A percentile compares a stretch with the other conserved stretches of the same genome.
phyloP scores from a whole-genome alignment of 148 eudicot species.

The Fallopia convolvulus region DNA sequence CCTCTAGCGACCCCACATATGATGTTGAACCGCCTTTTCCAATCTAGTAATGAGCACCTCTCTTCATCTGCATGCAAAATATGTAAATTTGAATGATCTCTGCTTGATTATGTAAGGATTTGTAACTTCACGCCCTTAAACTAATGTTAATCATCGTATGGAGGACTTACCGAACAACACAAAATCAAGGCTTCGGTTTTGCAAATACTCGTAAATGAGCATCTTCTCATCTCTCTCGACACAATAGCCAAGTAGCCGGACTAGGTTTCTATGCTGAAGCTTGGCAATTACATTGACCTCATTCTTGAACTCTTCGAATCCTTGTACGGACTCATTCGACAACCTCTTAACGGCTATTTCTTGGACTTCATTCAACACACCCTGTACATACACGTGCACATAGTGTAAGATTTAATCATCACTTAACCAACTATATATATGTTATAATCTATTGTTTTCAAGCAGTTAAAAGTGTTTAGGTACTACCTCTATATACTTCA shows the following conservation, averaged over 20 bases:
- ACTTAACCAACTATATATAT: too few species aligned
- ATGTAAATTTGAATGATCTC: background rate
- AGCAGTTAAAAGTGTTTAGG: too few species aligned
- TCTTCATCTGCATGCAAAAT: background rate
- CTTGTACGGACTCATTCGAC: slow-evolving; percentile 9
- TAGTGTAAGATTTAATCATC: background rate
- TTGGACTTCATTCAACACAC: background rate
- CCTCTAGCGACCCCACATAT: slow-evolving; percentile 9
- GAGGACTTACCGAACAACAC: background rate
- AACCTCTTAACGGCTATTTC: slow-evolving; percentile 13
- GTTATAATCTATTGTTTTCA: too few species aligned
- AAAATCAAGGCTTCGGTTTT: slow-evolving; percentile 7
- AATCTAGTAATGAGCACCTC: background rate
- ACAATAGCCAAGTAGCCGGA: slow-evolving; percentile 2
- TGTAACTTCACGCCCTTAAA: background rate
- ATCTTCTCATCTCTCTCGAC: background rate
- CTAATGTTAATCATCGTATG: background rate
- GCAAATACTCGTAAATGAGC: slow-evolving; percentile 9
- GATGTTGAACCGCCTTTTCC: slow-evolving; percentile 1
- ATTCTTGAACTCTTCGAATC: slow-evolving; percentile 10
- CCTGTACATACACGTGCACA: background rate
- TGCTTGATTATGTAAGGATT: background rate
- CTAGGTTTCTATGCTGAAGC: slow-evolving; percentile 14
- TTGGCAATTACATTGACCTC: slow-evolving; percentile 15
- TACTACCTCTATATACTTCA: background rate